phyloP scores from a whole-genome alignment of 345 rosid genomes.

The Camelina sativa region DNA sequence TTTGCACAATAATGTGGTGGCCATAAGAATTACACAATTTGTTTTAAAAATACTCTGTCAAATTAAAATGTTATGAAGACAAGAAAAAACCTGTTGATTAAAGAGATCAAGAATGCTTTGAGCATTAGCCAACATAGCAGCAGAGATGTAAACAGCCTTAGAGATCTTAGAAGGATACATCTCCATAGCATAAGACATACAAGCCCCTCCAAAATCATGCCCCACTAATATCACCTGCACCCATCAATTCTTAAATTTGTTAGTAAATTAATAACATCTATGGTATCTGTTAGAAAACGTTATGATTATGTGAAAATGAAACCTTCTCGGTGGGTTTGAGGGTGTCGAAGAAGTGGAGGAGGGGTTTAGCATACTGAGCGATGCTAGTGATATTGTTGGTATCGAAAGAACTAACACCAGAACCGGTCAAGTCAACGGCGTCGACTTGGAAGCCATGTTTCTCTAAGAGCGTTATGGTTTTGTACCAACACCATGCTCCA shows the following conservation, averaged over 20 bases:
- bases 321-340: constrained; percentile 87
- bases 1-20: neutral
- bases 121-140: constrained; percentile 80
- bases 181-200: constrained; percentile 90
- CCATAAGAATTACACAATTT: too few species aligned
- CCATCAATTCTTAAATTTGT: neutral
- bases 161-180: constrained; percentile 72
- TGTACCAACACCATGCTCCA: constrained; percentile 93
- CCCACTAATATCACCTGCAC: constrained; percentile 89
- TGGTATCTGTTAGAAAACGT: neutral
- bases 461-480: constrained; percentile 67
- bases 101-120: constrained; percentile 84
- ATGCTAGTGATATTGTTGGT: constrained; percentile 70
- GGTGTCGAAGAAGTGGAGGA: constrained; percentile 73
- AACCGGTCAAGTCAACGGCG: constrained; percentile 69
- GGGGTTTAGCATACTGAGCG: constrained; percentile 85
- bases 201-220: constrained; percentile 96
- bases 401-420: constrained; percentile 60
- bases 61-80: too few species aligned
- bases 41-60: too few species aligned
- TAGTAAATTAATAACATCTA: neutral
- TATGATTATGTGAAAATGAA: neutral
- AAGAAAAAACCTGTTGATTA: constrained; percentile 59
- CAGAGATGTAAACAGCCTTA: constrained; percentile 85
- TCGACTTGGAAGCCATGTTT: constrained; percentile 64